Conservation (phyloP, 1,139 yeast species). For the Suhomyces chickasaworum region DNA sequence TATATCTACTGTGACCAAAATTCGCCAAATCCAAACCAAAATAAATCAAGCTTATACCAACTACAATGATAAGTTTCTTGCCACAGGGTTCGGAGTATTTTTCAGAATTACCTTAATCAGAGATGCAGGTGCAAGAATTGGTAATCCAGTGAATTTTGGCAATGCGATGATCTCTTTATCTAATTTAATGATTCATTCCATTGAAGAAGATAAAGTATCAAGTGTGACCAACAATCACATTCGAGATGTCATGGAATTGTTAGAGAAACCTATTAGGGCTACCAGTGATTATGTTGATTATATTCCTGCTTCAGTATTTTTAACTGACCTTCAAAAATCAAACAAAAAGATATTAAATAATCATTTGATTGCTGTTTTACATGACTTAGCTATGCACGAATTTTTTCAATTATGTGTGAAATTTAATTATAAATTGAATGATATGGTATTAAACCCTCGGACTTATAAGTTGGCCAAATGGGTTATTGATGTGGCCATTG, state of each 20-base stretch:
- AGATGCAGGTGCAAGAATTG: slow-evolving; percentile 61
- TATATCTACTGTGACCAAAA: not conserved
- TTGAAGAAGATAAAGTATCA: slow-evolving; percentile 59
- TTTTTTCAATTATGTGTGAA: slow-evolving; percentile 64
- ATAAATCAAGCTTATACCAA: slow-evolving; percentile 1
- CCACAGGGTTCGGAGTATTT: slow-evolving; percentile 42
- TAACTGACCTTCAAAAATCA: slow-evolving; percentile 30
- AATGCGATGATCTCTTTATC: slow-evolving; percentile 66
- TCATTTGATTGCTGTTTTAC: slow-evolving; percentile 55
- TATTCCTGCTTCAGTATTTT: slow-evolving; percentile 50
- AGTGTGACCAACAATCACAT: slow-evolving; percentile 53
- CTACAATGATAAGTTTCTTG: slow-evolving; percentile 16
- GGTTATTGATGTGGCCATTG: slow-evolving; percentile 68
- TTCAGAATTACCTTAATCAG: slow-evolving; percentile 51
- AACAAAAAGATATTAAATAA: slow-evolving; percentile 24
- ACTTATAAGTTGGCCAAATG: slow-evolving; percentile 70
- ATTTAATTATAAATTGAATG: slow-evolving; percentile 64
- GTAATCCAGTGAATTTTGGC: slow-evolving; percentile 60
- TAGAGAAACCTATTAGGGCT: slow-evolving; percentile 59
- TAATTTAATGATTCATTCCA: slow-evolving; percentile 58
- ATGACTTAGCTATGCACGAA: slow-evolving; percentile 63
- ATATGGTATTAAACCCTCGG: slow-evolving; percentile 59
- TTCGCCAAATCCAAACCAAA: not conserved
- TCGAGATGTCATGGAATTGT: slow-evolving; percentile 56
- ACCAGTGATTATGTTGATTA: slow-evolving; percentile 40